A percentile compares a stretch with the other conserved stretches of the same genome.
Conservation (phyloP, 495 filamentous ascomycete genomes). For the Penicillium bialowiezense region DNA sequence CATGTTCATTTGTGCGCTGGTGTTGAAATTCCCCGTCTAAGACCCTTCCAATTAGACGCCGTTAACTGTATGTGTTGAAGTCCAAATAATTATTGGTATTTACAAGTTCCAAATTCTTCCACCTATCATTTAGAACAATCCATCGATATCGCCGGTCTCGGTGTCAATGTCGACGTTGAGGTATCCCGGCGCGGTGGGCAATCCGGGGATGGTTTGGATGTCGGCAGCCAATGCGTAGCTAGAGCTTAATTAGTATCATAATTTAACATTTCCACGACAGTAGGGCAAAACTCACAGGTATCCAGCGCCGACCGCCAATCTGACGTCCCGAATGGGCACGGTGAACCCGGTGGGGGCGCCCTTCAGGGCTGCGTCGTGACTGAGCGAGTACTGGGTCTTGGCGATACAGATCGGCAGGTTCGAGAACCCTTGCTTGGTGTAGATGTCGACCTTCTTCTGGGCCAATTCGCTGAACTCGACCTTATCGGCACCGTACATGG, state of each 20-base stretch:
- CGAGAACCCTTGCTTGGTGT: slow-evolving; percentile 86
- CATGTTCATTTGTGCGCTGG: slow-evolving; percentile 7
- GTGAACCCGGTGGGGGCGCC: slow-evolving; percentile 96
- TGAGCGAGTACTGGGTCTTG: slow-evolving; percentile 97
- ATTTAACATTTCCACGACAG: background rate
- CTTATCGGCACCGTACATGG: slow-evolving; percentile 89
- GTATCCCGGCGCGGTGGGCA: slow-evolving; percentile 94
- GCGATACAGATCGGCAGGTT: slow-evolving; percentile 94
- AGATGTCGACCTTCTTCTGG: slow-evolving; percentile 92
- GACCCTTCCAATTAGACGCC: slow-evolving; percentile 17
- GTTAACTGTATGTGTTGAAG: slow-evolving; percentile 24
- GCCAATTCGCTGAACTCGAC: slow-evolving; percentile 94
- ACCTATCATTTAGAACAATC: slow-evolving; percentile 67
- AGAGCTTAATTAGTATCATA: slow-evolving; percentile 8
- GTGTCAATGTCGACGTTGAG: slow-evolving; percentile 92
- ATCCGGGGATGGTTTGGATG: slow-evolving; percentile 95
- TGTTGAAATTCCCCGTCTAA: slow-evolving; percentile 26
- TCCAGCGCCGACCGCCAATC: slow-evolving; percentile 90
- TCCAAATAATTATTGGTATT: slow-evolving; percentile 14
- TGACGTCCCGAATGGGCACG: slow-evolving; percentile 90
- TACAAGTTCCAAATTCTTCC: slow-evolving; percentile 10
- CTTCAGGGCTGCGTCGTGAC: slow-evolving; percentile 90
- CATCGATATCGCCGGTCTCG: slow-evolving; percentile 94
- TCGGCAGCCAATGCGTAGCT: slow-evolving; percentile 93
- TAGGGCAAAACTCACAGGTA: slow-evolving; percentile 65